Evolutionary conservation across 177 flowering plant genomes (phyloP).

Genomic region (Telopea speciosissima): DNA sequence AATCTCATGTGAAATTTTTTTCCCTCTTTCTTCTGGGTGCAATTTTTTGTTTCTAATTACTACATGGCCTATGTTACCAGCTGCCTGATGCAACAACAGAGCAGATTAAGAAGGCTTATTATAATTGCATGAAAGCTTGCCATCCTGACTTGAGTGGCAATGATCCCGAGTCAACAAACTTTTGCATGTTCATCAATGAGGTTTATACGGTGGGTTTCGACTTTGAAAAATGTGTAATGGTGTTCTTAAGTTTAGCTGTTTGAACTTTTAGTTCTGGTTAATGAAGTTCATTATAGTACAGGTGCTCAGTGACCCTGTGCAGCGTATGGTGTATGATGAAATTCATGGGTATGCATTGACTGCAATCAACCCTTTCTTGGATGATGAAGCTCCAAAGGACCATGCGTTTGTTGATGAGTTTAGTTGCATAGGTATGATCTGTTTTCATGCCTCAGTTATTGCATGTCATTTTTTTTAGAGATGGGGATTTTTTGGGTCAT

Average conservation of each 20-base stretch:
- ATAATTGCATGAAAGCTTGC: slow-evolving; percentile 91
- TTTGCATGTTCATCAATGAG: slow-evolving; percentile 95
- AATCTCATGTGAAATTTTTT: neutral
- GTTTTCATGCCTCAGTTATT: neutral
- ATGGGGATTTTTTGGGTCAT: neutral
- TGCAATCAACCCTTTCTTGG: slow-evolving; percentile 79
- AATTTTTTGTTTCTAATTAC: neutral
- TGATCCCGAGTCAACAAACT: slow-evolving; percentile 77
- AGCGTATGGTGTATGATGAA: slow-evolving; percentile 91
- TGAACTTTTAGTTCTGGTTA: neutral
- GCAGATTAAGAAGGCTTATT: slow-evolving; percentile 88
- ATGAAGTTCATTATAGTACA: slow-evolving; percentile 25
- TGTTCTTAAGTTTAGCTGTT: neutral
- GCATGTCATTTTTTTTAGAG: too few relatives aligned
- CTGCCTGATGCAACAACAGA: slow-evolving; percentile 88
- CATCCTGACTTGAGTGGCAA: slow-evolving; percentile 96
- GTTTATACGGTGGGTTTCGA: slow-evolving; percentile 59
- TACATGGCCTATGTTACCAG: slow-evolving; percentile 27
- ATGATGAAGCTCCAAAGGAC: slow-evolving; percentile 67
- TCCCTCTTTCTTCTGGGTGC: neutral
- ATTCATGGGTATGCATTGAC: slow-evolving; percentile 89
- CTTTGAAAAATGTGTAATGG: neutral
- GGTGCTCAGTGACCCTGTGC: slow-evolving; percentile 93
- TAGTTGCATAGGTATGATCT: slow-evolving; percentile 80
- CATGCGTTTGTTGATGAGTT: slow-evolving; percentile 93